phyloP scores from a whole-genome alignment of 306 rosid species.

The Prunus mongolica region DNA sequence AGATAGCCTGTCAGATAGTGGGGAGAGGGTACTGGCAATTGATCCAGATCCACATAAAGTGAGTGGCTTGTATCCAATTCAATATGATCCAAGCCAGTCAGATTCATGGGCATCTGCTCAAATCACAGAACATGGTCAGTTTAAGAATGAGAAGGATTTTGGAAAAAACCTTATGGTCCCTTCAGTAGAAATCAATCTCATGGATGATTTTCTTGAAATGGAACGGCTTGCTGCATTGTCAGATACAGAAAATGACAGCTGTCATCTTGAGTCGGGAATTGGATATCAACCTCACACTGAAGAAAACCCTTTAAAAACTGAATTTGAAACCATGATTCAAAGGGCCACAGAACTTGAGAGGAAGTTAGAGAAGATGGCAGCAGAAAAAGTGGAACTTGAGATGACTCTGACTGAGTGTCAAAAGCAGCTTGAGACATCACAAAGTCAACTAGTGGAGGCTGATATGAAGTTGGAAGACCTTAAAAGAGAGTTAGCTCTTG shows the following conservation, averaged over 20 bases:
- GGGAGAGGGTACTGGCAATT: conserved; percentile 44
- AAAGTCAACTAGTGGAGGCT: conserved; percentile 38
- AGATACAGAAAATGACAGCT: conserved; percentile 34
- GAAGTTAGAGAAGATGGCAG: conserved; percentile 42
- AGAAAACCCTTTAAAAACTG: conserved; percentile 30
- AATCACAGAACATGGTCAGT: conserved; percentile 33
- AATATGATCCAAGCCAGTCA: conserved; percentile 34
- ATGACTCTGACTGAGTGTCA: conserved; percentile 39
- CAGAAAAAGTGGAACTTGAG: conserved; percentile 43
- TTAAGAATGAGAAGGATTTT: conserved; percentile 29
- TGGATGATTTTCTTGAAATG: conserved; percentile 96
- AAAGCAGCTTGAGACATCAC: conserved; percentile 46
- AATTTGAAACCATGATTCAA: conserved; percentile 43
- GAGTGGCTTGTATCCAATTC: conserved; percentile 34
- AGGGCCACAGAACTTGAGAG: conserved; percentile 47
- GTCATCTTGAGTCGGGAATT: conserved; percentile 25
- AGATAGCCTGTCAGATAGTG: conserved; percentile 58
- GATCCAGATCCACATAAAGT: conserved; percentile 36
- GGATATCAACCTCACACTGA: conserved; percentile 23
- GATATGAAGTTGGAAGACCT: conserved; percentile 45
- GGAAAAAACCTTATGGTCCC: conserved; percentile 35
- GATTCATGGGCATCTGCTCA: conserved; percentile 38
- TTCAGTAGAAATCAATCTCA: conserved; percentile 62
- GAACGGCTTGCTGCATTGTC: conserved; percentile 70
- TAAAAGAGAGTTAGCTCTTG: conserved; percentile 42